Percentiles rank a stretch among this genome's conserved stretches.
phyloP scores from a whole-genome alignment of 495 filamentous ascomycete genomes.

The Trichocladium uniseriatum region DNA sequence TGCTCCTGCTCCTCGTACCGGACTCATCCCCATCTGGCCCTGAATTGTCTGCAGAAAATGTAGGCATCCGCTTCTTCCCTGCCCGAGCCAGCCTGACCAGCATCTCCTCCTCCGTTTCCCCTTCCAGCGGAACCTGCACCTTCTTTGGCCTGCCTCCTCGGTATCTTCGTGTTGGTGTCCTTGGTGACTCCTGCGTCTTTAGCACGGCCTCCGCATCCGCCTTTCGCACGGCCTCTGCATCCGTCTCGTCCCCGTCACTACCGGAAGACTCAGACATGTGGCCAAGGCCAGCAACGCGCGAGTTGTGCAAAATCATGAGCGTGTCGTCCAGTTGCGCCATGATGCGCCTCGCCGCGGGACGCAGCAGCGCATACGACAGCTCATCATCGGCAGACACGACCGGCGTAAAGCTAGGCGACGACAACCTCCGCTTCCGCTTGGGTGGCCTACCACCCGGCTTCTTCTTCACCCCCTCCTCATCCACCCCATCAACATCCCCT shows the following conservation, averaged over 20 bases:
- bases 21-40: neutral
- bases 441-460: constrained; percentile 3
- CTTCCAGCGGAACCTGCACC: constrained; percentile 28
- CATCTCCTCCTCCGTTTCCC: constrained; percentile 37
- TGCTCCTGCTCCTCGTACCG: neutral
- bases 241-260: constrained; percentile 24
- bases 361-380: constrained; percentile 47
- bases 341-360: constrained; percentile 55
- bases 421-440: constrained; percentile 3
- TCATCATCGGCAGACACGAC: constrained; percentile 46
- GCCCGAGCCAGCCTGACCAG: constrained; percentile 32
- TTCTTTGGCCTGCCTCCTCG: constrained; percentile 30
- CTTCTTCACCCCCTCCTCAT: constrained; percentile 7
- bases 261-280: constrained; percentile 28
- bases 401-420: constrained; percentile 15
- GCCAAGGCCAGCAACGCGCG: constrained; percentile 38
- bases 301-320: constrained; percentile 56
- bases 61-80: constrained; percentile 10
- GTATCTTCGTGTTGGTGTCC: neutral
- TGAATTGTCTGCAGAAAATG: neutral
- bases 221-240: no score
- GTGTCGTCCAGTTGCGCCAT: constrained; percentile 56
- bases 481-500: neutral
- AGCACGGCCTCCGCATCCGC: neutral
- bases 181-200: neutral